These are phyloP conservation scores for Cryptococcus sp. DNA, from an alignment of 1,284 basidiomycete species.

Conservation along the genomic window DNA sequence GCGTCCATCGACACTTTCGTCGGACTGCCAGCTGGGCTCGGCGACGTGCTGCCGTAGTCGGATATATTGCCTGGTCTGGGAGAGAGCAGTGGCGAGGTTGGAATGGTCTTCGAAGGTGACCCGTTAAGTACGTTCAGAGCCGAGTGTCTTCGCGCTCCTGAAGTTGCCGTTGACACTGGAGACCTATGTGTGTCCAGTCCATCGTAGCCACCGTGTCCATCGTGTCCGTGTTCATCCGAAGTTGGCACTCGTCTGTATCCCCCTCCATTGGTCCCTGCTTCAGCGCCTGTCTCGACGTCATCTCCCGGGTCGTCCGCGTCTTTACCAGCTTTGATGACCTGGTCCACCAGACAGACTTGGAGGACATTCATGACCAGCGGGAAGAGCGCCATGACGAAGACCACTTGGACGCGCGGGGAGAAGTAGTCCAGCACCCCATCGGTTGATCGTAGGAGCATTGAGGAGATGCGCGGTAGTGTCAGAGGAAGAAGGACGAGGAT, in stretches of 20 bases:
- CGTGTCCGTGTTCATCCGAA: conserved; percentile 3
- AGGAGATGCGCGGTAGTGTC: conserved; percentile 62
- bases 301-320: conserved; percentile 15
- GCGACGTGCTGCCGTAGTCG: conserved; percentile 25
- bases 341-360: conserved; percentile 60
- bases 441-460: conserved; percentile 70
- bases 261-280: conserved; percentile 1
- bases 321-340: conserved; percentile 49
- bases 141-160: background rate
- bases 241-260: conserved; percentile 13
- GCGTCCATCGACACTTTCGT: background rate
- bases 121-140: background rate
- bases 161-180: too few species aligned
- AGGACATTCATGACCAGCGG: conserved; percentile 89
- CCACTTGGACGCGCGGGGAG: conserved; percentile 69
- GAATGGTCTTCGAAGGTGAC: conserved; percentile 7
- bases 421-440: conserved; percentile 84
- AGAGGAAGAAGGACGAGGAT: conserved; percentile 72
- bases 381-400: conserved; percentile 90
- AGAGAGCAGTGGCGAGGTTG: conserved; percentile 23
- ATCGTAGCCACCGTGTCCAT: background rate
- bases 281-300: conserved; percentile 8
- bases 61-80: conserved; percentile 1
- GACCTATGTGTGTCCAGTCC: background rate
- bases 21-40: conserved; percentile 17